These are phyloP conservation scores for Aspergillus sp. DNA, from an alignment of 2,329 filamentous ascomycete genomes.

Conservation along the genomic window DNA sequence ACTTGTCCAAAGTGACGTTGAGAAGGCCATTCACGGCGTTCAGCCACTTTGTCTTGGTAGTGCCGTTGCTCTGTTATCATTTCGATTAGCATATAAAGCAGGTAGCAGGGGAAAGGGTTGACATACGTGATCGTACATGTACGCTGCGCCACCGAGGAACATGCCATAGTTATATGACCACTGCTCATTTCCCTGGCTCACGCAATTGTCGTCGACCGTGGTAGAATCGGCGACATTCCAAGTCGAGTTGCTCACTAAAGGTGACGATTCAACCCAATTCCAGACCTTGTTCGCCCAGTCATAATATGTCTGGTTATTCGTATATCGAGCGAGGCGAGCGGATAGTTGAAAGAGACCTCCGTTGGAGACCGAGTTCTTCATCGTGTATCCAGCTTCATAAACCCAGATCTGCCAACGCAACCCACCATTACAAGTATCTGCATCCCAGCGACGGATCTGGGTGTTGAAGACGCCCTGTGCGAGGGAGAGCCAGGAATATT, in stretches of 20 bases:
- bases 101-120: too few species aligned
- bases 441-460: constrained; percentile 67
- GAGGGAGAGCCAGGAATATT: constrained; percentile 48
- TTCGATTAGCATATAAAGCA: background rate
- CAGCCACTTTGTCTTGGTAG: constrained; percentile 48
- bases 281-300: constrained; percentile 59
- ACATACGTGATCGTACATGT: constrained; percentile 62
- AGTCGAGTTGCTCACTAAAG: constrained; percentile 55
- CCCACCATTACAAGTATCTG: constrained; percentile 62
- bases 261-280: constrained; percentile 54
- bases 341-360: constrained; percentile 79
- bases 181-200: constrained; percentile 56
- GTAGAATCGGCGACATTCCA: constrained; percentile 64
- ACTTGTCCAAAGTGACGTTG: constrained; percentile 40
- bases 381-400: constrained; percentile 71
- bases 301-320: constrained; percentile 59
- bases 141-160: constrained; percentile 56
- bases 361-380: constrained; percentile 80
- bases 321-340: constrained; percentile 65
- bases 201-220: constrained; percentile 55
- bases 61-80: constrained; percentile 39
- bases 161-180: constrained; percentile 65
- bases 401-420: constrained; percentile 77
- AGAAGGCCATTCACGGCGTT: constrained; percentile 53
- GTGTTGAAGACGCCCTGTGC: constrained; percentile 68